A percentile compares a stretch with the other conserved stretches of the same genome.
phyloP scores from a whole-genome alignment of 129 eudicot species.

The Logfia minima region DNA sequence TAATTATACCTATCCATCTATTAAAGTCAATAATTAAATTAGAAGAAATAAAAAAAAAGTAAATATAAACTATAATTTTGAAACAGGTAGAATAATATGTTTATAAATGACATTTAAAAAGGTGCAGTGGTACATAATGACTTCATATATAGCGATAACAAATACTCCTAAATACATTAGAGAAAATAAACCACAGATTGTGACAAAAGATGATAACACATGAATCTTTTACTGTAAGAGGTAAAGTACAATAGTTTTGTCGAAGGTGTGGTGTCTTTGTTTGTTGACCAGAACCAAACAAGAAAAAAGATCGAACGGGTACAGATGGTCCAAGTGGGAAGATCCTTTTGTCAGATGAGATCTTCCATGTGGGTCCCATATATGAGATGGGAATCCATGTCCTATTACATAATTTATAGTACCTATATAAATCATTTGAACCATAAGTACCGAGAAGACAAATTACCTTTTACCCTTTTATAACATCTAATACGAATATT shows the following conservation, averaged over 20 bases:
- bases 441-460: no score
- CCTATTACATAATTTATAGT: slow-evolving; percentile 17
- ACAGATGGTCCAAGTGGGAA: slow-evolving; percentile 51
- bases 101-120: no score
- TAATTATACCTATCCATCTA: no score
- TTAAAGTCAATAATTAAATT: no score
- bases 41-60: no score
- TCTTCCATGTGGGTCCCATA: slow-evolving; percentile 47
- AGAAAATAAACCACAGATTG: background rate
- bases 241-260: slow-evolving; percentile 18
- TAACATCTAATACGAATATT: no score
- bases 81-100: no score
- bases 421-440: no score
- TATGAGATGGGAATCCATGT: slow-evolving; percentile 38
- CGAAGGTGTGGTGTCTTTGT: slow-evolving; percentile 31
- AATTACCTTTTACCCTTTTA: background rate
- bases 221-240: background rate
- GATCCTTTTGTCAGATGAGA: slow-evolving; percentile 66
- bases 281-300: slow-evolving; percentile 38
- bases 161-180: background rate
- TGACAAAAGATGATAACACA: background rate
- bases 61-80: no score
- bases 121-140: no score
- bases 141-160: background rate
- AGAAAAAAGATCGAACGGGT: slow-evolving; percentile 32